Evolutionary conservation across 176 grass and related monocot genomes (phyloP).

Genomic region (Dactylis glomerata): DNA sequence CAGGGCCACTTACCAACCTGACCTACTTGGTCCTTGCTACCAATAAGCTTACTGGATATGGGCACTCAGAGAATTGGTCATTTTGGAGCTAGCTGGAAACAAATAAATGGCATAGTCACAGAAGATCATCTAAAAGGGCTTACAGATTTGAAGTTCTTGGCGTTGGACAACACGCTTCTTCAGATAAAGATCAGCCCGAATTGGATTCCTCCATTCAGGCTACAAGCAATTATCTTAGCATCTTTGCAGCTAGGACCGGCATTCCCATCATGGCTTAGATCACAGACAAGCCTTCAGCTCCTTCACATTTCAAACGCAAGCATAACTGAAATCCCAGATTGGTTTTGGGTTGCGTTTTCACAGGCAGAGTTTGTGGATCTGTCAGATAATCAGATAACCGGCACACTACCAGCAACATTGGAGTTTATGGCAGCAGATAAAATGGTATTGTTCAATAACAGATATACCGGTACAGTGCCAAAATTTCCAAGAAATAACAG

Average conservation of each 20-base stretch:
- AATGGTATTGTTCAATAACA: background rate
- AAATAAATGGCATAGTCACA: background rate
- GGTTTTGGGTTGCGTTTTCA: constrained; percentile 28
- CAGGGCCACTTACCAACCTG: background rate
- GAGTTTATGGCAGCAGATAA: background rate
- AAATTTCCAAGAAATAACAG: too few species aligned
- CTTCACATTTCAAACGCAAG: constrained; percentile 7
- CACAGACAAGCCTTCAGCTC: background rate
- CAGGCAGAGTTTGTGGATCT: background rate
- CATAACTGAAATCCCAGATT: constrained; percentile 29
- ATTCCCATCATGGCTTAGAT: constrained; percentile 27
- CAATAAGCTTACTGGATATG: background rate
- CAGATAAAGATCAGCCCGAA: constrained; percentile 4
- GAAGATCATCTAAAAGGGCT: constrained; percentile 17
- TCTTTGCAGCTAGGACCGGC: background rate
- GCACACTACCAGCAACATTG: constrained; percentile 8
- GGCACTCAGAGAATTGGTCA: background rate
- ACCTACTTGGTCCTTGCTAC: background rate
- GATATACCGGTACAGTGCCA: background rate
- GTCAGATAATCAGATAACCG: constrained; percentile 18
- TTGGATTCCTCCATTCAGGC: constrained; percentile 29
- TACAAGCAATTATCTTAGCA: background rate
- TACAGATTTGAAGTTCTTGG: background rate
- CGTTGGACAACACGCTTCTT: background rate
- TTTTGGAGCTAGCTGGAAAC: background rate